Conservation (phyloP, 2,329 filamentous ascomycete genomes). For the Plenodomus tracheiphilus region DNA sequence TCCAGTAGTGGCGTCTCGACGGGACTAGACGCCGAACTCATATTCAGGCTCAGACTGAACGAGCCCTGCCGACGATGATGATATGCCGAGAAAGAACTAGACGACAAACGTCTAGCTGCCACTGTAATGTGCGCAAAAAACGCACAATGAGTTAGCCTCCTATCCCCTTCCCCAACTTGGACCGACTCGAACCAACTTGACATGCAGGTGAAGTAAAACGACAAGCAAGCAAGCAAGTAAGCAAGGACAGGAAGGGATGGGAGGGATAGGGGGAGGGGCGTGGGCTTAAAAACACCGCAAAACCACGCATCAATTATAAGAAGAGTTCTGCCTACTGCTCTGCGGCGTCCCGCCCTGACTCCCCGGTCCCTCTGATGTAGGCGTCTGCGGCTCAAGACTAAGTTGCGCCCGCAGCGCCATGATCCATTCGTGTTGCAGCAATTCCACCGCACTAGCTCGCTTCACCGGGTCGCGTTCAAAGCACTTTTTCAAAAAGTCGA, state of each 20-base stretch:
- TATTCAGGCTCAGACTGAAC: neutral
- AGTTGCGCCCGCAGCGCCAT: constrained; percentile 52
- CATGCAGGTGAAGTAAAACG: too few relatives aligned
- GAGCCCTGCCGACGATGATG: neutral
- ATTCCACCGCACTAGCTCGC: constrained; percentile 79
- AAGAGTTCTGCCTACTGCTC: constrained; percentile 40
- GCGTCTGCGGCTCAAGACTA: constrained; percentile 52
- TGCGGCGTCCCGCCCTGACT: constrained; percentile 13
- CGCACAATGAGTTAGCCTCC: neutral
- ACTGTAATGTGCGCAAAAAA: neutral
- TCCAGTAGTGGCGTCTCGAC: neutral
- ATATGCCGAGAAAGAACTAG: neutral
- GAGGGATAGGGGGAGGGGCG: too few relatives aligned
- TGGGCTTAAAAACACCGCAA: too few relatives aligned
- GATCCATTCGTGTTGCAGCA: constrained; percentile 94
- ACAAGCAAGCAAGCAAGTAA: neutral
- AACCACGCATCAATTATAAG: constrained; percentile 35
- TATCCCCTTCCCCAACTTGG: too few relatives aligned
- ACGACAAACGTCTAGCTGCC: neutral
- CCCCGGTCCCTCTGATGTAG: constrained; percentile 36
- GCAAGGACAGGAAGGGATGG: neutral
- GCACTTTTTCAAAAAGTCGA: constrained; percentile 86
- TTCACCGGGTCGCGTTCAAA: constrained; percentile 82
- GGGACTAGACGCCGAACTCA: neutral
- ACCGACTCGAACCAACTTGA: too few relatives aligned